phyloP scores from a whole-genome alignment of 192 early-diverging fungal species.

The Entomortierella beljakovae region DNA sequence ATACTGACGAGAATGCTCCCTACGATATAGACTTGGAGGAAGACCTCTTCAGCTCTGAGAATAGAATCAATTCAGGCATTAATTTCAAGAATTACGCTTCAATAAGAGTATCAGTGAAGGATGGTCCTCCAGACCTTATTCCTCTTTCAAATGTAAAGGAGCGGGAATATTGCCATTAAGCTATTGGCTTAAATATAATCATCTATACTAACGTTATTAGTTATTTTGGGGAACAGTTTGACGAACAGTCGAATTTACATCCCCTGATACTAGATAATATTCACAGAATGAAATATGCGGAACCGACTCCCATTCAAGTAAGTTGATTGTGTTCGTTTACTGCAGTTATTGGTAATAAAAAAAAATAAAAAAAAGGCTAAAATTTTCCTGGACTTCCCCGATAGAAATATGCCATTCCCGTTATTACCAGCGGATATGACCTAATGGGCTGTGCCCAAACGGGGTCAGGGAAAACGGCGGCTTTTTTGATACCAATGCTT shows the following conservation, averaged over 20 bases:
- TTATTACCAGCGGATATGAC: slow-evolving; percentile 72
- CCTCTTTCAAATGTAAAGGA: slow-evolving; percentile 61
- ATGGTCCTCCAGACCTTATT: slow-evolving; percentile 55
- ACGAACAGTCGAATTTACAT: slow-evolving; percentile 73
- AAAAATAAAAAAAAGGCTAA: neutral
- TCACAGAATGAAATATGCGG: slow-evolving; percentile 67
- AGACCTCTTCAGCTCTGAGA: slow-evolving; percentile 68
- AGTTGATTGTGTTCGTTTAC: neutral
- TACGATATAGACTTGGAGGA: slow-evolving; percentile 69
- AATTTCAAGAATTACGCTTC: slow-evolving; percentile 84
- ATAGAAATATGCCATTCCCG: slow-evolving; percentile 69
- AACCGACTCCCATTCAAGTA: slow-evolving; percentile 84
- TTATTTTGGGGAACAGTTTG: slow-evolving; percentile 58
- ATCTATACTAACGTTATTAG: neutral
- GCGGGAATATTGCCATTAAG: neutral
- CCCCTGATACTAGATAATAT: slow-evolving; percentile 73
- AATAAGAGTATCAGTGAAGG: slow-evolving; percentile 77
- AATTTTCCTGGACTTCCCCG: slow-evolving; percentile 1
- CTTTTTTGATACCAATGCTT: slow-evolving; percentile 84
- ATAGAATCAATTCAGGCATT: slow-evolving; percentile 76
- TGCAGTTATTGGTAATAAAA: neutral
- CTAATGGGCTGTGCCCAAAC: slow-evolving; percentile 93
- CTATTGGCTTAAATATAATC: neutral
- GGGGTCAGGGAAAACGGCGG: slow-evolving; percentile 83
- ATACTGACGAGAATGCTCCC: slow-evolving; percentile 67